These are phyloP conservation scores for Pythium coloratum DNA, from an alignment of 352 stramenopile species.

Conservation along the genomic window DNA sequence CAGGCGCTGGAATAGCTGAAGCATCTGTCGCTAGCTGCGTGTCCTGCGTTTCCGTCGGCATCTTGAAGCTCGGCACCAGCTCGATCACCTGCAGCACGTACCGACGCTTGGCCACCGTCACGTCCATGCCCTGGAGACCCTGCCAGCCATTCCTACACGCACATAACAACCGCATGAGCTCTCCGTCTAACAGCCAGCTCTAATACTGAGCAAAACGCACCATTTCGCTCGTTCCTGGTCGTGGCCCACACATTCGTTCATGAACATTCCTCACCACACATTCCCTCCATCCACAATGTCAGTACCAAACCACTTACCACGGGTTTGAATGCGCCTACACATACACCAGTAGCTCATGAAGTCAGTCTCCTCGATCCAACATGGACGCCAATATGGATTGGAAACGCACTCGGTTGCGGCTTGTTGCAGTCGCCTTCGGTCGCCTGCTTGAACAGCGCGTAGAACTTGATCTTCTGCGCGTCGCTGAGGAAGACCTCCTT, in stretches of 20 bases:
- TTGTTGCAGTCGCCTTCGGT: conserved; percentile 62
- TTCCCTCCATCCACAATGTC: background rate
- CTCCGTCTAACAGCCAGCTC: background rate
- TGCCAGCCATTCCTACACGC: conserved; percentile 54
- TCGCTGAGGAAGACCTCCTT: conserved; percentile 45
- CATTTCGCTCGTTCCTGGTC: conserved; percentile 59
- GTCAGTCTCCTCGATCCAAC: background rate
- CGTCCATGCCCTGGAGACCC: conserved; percentile 36
- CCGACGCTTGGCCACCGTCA: conserved; percentile 40
- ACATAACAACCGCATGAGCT: background rate
- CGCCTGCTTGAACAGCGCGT: conserved; percentile 81
- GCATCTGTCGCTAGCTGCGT: background rate
- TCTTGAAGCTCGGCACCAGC: conserved; percentile 47
- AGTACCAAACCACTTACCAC: background rate
- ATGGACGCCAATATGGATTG: too few species aligned
- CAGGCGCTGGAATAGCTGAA: background rate
- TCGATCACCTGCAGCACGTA: conserved; percentile 58
- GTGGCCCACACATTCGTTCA: background rate
- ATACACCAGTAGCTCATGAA: conserved; percentile 51
- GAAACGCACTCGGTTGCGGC: conserved; percentile 47
- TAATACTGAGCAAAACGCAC: conserved; percentile 22
- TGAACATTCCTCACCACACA: background rate
- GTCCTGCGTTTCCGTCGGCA: conserved; percentile 22
- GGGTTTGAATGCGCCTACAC: background rate
- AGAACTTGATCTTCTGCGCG: conserved; percentile 74